Percentiles rank a stretch among this genome's conserved stretches.
phyloP scores from a whole-genome alignment of 2,329 filamentous ascomycete genomes.

The Hypoxylon rubiginosum region DNA sequence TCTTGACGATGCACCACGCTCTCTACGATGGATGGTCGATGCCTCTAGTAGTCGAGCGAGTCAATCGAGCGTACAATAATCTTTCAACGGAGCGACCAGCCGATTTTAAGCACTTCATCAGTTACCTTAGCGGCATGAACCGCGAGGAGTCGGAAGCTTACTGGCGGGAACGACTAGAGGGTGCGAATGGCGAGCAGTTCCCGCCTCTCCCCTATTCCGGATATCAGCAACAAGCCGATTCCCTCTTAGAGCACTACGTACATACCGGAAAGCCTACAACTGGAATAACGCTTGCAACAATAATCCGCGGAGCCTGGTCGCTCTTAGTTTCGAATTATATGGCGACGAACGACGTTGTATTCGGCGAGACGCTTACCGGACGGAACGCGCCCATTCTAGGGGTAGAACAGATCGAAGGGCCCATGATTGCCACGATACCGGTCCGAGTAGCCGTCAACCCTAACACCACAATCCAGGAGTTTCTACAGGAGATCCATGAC shows the following conservation, averaged over 20 bases:
- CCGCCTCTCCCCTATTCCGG: conserved; percentile 61
- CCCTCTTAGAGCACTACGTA: conserved; percentile 67
- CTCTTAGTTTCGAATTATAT: conserved; percentile 67
- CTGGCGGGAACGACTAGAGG: conserved; percentile 62
- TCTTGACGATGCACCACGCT: conserved; percentile 69
- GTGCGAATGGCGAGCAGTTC: conserved; percentile 62
- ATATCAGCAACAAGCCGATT: conserved; percentile 66
- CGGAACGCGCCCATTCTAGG: conserved; percentile 64
- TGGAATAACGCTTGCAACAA: conserved; percentile 66
- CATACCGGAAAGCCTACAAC: conserved; percentile 51
- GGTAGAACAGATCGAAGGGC: conserved; percentile 68
- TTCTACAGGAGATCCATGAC: conserved; percentile 68
- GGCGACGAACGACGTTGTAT: conserved; percentile 66
- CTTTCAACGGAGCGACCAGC: conserved; percentile 53
- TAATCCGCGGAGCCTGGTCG: conserved; percentile 72
- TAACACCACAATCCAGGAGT: conserved; percentile 61
- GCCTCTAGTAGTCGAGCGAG: conserved; percentile 62
- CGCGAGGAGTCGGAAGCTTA: conserved; percentile 58
- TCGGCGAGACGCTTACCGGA: conserved; percentile 71
- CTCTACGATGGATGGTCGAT: conserved; percentile 71
- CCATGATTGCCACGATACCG: conserved; percentile 72
- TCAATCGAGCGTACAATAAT: conserved; percentile 60
- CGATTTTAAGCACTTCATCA: conserved; percentile 65
- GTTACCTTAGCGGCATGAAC: conserved; percentile 59
- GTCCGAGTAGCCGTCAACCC: conserved; percentile 63